Base-by-base conservation (phyloP, 2,329 filamentous ascomycete genomes). In the Colletotrichum sp. region DNA sequence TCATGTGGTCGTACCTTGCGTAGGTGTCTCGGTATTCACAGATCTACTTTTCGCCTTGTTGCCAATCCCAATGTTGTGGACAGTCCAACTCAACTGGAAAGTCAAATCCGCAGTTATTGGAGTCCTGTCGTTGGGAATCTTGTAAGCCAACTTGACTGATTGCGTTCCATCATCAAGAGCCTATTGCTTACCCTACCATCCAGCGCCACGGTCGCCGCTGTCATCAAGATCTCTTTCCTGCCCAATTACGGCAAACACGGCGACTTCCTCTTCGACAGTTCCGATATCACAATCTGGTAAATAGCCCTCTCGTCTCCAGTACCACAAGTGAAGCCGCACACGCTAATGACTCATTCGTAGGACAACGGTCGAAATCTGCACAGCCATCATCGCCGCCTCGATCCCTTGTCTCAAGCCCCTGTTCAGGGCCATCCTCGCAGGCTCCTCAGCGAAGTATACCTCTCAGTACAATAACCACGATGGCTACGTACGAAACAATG, bases 271-370 rank as follows among this genome's bases (percentile, higher is more conserved):
- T 82, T 67, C 52, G 80, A 82, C 64, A 79, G 77, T 24, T 74
- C 76, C 1, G 79, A 82, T 18, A 71, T 82, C 9, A 82, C 81
- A 1, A 82, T 81, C 10, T 82, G 81, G 80, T 80, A 64, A 5
- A 77, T 56, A 7, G 8, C 2, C 3, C 14, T 21, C 14, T 1
- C 38, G 4, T 10, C 10, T 12, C 8, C 59, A 24, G 10, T 7
- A 5, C 16, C 13, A 38, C n/a, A 18, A 28, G 13, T 21, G 0
- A 52, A 52, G n/a, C 3, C 3, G n/a, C 10, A 6, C n/a, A 21
- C n/a, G 43, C 36, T 48, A 28, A 28, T 14, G 2, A 16, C 10
- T 55, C 9, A 7, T 18, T 8, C 32, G 4, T 58, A 81, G 79
- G 78, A 81, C 79, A 6, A 81, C 79, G 3, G 71, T 81, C 56